Evolutionary conservation across 78 protist genomes (phyloP), one percentile per base, ranked within the genome.

Genomic region (Pigoraptor vietnamica): DNA sequence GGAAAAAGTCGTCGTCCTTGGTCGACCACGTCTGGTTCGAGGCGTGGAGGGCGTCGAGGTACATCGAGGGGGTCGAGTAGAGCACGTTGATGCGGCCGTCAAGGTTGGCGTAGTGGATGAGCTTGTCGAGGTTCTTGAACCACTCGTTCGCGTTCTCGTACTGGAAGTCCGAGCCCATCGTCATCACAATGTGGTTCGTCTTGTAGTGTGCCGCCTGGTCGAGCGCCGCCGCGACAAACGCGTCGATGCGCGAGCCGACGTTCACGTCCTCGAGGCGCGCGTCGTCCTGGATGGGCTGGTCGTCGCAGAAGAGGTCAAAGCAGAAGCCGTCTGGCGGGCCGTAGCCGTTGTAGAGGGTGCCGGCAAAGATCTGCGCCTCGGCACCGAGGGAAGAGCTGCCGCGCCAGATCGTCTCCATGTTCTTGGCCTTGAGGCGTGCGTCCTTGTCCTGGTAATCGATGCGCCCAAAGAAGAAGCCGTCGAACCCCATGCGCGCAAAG

Each of bases 1-100:
- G 99, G 95, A 98, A 94, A 89, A 97, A 94, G 84, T 98, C 99
- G 90, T 95, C 95, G 33, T 33, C 55, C 38, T 95, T 94, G 40
- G 89, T 91, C 19, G 87, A 40, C 94, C 95, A 94, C 33, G 89
- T 89, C 2, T 92, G 23, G 29, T 89, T 86, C 24, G 93, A 90
- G 0, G 33, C 38, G 35, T 93, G 86, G 40, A 95, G 90, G 25
- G 92, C 93, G 10, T 94, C 94, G 23, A 89, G 40, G 56, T 96
- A 96, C 82, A 90, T 90, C 0, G 91, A 40, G 79, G 96, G 98
- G 2, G 96, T 95, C 25, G 94, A 90, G 93, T 96, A 97, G 86
- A 92, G n/a, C 2, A 90, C 81, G 48, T 95, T 93, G 48, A 97
- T 87, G 2, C 94, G 86, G 34, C 92, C 94, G 33, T 94, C 48